Percentiles rank a stretch among this genome's conserved stretches.
Conservation (phyloP, 106 monocot genomes). For the Narthecium ossifragum region DNA sequence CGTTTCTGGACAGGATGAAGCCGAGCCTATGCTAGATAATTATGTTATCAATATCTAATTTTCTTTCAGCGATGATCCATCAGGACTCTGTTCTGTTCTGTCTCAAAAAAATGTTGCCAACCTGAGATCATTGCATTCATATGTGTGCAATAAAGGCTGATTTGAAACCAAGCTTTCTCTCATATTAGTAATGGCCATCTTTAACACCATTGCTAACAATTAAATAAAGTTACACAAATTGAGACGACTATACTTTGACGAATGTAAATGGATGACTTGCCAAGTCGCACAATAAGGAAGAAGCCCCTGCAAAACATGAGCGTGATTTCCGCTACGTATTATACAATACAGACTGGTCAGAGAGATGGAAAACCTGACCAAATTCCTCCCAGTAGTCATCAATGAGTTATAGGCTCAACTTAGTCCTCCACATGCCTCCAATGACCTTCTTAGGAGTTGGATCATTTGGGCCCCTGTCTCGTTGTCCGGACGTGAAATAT, state of each 20-base stretch:
- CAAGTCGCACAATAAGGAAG: not conserved
- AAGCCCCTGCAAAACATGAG: not conserved
- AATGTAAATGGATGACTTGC: not conserved
- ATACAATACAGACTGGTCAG: not conserved
- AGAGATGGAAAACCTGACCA: not conserved
- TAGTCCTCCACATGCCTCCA: conserved; percentile 65
- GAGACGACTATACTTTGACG: not conserved
- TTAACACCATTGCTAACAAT: no score
- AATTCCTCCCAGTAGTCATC: not conserved
- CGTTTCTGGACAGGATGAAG: not conserved
- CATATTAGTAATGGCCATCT: not conserved
- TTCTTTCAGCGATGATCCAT: no score
- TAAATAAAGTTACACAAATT: not conserved
- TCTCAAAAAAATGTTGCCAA: no score
- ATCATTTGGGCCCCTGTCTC: conserved; percentile 68
- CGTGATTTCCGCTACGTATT: no score
- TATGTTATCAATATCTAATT: no score
- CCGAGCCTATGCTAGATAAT: not conserved
- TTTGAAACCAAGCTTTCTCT: no score
- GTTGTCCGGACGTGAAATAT: conserved; percentile 88
- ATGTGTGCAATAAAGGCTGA: no score
- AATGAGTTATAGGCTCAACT: conserved; percentile 20
- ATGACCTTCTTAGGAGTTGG: conserved; percentile 62
- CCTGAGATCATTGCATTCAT: no score
- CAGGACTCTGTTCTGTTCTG: no score